A percentile compares a stretch with the other conserved stretches of the same genome.
Conservation (phyloP, 345 rosid species). For the Citrus hindsii region DNA sequence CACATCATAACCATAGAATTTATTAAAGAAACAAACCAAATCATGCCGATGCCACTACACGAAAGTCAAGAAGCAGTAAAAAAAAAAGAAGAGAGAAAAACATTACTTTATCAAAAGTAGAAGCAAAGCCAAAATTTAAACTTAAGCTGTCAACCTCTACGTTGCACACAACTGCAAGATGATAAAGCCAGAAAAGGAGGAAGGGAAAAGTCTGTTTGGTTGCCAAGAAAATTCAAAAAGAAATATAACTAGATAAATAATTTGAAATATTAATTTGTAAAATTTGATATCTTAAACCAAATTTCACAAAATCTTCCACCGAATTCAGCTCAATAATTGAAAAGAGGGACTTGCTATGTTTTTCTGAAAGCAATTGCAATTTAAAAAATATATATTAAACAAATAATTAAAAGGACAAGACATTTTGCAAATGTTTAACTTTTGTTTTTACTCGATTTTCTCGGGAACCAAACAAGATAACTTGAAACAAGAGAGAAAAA, state of each 20-base stretch:
- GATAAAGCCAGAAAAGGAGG: neutral
- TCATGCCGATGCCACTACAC: conserved; percentile 35
- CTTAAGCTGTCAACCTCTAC: conserved; percentile 8
- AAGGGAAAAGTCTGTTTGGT: neutral
- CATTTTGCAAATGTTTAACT: neutral
- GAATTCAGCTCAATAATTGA: neutral
- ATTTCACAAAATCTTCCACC: neutral
- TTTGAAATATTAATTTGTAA: neutral
- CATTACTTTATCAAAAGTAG: conserved; percentile 33
- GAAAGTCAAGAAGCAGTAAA: conserved; percentile 32
- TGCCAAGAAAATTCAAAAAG: neutral
- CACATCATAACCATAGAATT: conserved; percentile 28
- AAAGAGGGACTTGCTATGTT: conserved; percentile 1
- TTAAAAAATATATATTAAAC: neutral
- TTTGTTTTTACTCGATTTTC: conserved; percentile 11
- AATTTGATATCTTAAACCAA: neutral
- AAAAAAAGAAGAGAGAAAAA: neutral
- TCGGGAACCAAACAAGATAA: conserved; percentile 18
- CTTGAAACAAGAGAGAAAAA: neutral
- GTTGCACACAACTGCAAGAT: neutral
- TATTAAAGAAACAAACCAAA: conserved; percentile 37
- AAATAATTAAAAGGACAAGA: neutral
- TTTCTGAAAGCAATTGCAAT: conserved; percentile 19
- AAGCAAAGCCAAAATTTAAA: conserved; percentile 3
- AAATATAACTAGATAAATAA: neutral